A percentile compares a stretch with the other conserved stretches of the same genome.
These are phyloP conservation scores for Quercus gilva DNA, from an alignment of 306 rosid genomes.

Conservation along the genomic window DNA sequence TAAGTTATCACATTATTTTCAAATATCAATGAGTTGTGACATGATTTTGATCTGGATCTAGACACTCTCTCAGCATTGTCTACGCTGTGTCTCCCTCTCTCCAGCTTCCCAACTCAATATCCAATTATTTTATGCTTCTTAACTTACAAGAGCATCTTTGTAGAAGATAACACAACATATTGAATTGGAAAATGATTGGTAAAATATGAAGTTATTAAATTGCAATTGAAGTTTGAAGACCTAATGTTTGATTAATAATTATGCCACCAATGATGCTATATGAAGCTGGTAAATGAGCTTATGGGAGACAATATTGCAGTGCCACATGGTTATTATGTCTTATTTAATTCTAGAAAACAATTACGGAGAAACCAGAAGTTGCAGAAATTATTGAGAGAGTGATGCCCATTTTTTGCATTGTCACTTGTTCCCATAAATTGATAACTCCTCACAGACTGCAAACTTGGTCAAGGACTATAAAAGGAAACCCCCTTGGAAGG, in stretches of 20 bases:
- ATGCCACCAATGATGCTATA: not conserved
- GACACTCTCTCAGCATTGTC: too few relatives aligned
- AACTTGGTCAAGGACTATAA: not conserved
- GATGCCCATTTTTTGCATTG: not conserved
- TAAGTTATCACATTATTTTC: too few relatives aligned
- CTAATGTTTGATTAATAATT: not conserved
- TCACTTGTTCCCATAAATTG: not conserved
- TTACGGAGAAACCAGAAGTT: not conserved
- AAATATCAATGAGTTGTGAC: too few relatives aligned
- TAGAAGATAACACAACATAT: too few relatives aligned
- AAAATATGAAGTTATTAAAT: not conserved
- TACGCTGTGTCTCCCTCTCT: too few relatives aligned
- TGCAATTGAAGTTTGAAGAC: not conserved
- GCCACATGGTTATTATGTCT: not conserved
- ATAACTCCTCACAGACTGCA: not conserved
- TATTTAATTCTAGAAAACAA: not conserved
- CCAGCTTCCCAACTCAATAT: not conserved
- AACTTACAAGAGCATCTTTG: too few relatives aligned
- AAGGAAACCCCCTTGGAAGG: not conserved
- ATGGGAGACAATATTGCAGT: not conserved
- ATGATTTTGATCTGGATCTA: too few relatives aligned
- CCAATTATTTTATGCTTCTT: too few relatives aligned
- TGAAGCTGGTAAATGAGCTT: not conserved
- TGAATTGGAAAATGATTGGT: too few relatives aligned
- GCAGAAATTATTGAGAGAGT: not conserved